Evolutionary conservation across 2,329 filamentous ascomycete species (phyloP).

Genomic region (Dothistroma septosporum): DNA sequence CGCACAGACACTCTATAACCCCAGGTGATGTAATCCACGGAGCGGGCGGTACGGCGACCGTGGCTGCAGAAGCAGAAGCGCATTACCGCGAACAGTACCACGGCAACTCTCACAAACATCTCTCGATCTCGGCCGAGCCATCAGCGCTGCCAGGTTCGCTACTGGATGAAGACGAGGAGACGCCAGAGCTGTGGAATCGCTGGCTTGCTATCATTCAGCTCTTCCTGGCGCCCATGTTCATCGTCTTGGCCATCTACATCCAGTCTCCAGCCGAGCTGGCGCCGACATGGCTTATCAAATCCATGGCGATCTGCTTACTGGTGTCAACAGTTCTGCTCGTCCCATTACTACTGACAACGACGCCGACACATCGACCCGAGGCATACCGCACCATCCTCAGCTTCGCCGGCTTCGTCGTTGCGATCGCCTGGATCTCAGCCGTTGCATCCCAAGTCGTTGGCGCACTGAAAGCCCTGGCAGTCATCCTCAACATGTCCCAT

Average conservation of each 20-base stretch:
- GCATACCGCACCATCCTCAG: slow-evolving; percentile 72
- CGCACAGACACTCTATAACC: slow-evolving; percentile 13
- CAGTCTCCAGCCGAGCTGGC: slow-evolving; percentile 46
- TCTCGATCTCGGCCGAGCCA: slow-evolving; percentile 11
- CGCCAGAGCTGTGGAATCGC: slow-evolving; percentile 65
- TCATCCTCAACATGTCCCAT: slow-evolving; percentile 89
- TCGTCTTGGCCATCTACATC: slow-evolving; percentile 61
- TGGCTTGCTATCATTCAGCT: slow-evolving; percentile 86
- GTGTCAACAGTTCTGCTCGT: slow-evolving; percentile 63
- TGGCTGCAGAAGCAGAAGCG: slow-evolving; percentile 29
- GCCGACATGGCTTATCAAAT: slow-evolving; percentile 54
- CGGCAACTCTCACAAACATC: slow-evolving; percentile 2
- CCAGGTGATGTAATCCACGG: slow-evolving; percentile 23
- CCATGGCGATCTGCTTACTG: slow-evolving; percentile 41
- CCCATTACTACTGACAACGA: slow-evolving; percentile 65
- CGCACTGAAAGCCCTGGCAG: slow-evolving; percentile 85
- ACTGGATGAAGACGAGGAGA: slow-evolving; percentile 8
- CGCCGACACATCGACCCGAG: slow-evolving; percentile 61
- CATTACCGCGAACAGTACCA: slow-evolving; percentile 27
- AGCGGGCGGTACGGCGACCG: slow-evolving; percentile 34
- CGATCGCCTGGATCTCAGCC: slow-evolving; percentile 93
- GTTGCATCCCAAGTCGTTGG: slow-evolving; percentile 95
- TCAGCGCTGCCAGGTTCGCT: slow-evolving; percentile 9
- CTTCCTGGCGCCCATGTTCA: slow-evolving; percentile 81
- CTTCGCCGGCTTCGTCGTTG: slow-evolving; percentile 84